Evolutionary conservation across 1,139 yeast species (phyloP), one percentile per base, ranked within the genome.

Genomic region (Blastobotrys serpentis): DNA sequence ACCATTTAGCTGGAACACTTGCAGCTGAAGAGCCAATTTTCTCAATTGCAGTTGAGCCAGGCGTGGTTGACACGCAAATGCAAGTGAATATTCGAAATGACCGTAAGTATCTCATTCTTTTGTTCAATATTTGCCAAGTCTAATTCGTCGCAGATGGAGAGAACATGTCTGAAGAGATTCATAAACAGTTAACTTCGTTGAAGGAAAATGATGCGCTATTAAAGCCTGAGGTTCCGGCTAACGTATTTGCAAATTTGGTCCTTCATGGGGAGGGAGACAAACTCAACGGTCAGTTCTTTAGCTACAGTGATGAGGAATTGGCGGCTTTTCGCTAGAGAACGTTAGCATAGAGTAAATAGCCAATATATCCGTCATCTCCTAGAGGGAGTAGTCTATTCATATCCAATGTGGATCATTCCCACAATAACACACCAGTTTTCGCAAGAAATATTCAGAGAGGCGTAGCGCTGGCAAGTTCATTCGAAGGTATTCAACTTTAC

Each of bases 1-100:
- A 90, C 66, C 89, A 83, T 60, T 74, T 88, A 47, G 81, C 86
- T 6, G 64, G 70, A 43, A 78, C 87, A 7, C 66, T 90, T 19
- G 83, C 87, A 1, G 72, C 69, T 3, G 96, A 87, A 58, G 90
- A 86, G 62, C 77, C 73, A 0, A 70, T 89, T 17, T 70, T 71
- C 43, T 73, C 86, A 2, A 69, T 87, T 10, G 73, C 96, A 0
- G 75, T 90, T 21, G 96, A 96, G 1, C 98, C 98, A 0, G 98
- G 98, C 3, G 95, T 87, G 1, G 97, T 90, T 1, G 88, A 86
- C 63, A 89, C 98, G 0, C 73, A 71, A 17, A 90, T 90, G 97
- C 98, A 90, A 68, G 63, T 60, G 10, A 82, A 79, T 50, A 88
- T 90, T 50, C 78, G 97, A 60, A 82, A 78, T 18, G 69, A 63